phyloP scores from a whole-genome alignment of 306 rosid genomes.

The Vachellia collinsii region DNA sequence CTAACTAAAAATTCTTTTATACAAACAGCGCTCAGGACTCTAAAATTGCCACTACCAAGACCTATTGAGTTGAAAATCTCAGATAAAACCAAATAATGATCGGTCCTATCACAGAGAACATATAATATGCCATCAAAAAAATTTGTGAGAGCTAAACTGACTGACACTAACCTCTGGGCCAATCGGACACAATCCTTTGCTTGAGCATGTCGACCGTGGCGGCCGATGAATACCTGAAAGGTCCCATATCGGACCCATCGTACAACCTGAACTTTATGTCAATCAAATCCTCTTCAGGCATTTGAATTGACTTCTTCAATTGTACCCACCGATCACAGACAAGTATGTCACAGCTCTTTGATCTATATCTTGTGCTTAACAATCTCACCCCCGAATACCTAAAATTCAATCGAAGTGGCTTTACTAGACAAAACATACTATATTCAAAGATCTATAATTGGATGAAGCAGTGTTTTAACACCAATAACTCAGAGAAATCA shows the following conservation, averaged over 20 bases:
- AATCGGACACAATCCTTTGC: conserved; percentile 75
- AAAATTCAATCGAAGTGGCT: conserved; percentile 1
- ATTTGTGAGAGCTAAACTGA: background rate
- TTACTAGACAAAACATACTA: background rate
- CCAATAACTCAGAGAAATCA: background rate
- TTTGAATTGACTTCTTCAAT: conserved; percentile 42
- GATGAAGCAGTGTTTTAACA: background rate
- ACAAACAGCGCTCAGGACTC: background rate
- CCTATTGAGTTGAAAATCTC: conserved; percentile 11
- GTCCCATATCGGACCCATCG: conserved; percentile 76
- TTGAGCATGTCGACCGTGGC: conserved; percentile 76
- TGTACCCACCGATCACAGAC: conserved; percentile 27
- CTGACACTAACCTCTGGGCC: conserved; percentile 68
- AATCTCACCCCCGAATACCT: conserved; percentile 37
- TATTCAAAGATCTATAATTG: background rate
- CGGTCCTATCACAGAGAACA: background rate
- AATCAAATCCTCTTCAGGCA: conserved; percentile 77
- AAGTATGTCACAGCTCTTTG: background rate
- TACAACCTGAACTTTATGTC: conserved; percentile 72
- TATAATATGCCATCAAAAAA: conserved; percentile 1
- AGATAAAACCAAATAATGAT: conserved; percentile 5
- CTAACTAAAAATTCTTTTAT: background rate
- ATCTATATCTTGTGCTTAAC: conserved; percentile 8
- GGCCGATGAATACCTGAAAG: conserved; percentile 69
- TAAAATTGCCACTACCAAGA: background rate